Evolutionary conservation across 345 rosid species (phyloP), one percentile per base, ranked within the genome.

Genomic region (Litchi chinensis): DNA sequence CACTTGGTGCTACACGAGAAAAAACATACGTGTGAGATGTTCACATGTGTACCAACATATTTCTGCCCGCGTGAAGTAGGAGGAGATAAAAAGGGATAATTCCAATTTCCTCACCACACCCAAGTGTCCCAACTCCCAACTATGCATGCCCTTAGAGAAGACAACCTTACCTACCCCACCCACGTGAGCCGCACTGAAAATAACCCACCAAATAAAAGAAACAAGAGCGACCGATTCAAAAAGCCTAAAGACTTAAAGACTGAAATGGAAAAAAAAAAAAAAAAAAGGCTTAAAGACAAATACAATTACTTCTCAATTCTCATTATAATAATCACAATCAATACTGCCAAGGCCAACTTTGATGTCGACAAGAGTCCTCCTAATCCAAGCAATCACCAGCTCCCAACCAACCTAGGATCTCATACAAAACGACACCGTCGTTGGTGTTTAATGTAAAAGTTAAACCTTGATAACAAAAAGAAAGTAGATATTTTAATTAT

Each of bases 81-180:
- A 32, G 37, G 37, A 32, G 37, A 68, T 15, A 65, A 5, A n/a
- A 65, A 28, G 3, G 39, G 10, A 8, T 22, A 70, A 5, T 10
- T 43, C 56, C 15, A 28, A 21, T 10, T 8, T 16, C 15, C 59
- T 0, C 59, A 54, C 59, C 59, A 1, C 59, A 11, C 18, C 19
- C 15, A 6, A 71, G 26, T 59, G 64, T 73, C 66, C 28, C 44
- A 4, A n/a, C 44, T 40, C 54, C 43, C 68, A 68, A 56, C 32
- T 8, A 5, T 56, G 48, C 69, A 41, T 71, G 44, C 76, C 71
- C 77, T 7, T 4, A 2, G 26, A 24, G 22, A 46, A 67, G 71
- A 66, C 71, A 72, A 24, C 78, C 28, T 0, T 26, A 26, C 28
- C 77, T 76, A 65, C 87, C 86, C 86, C 83, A 84, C 87, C 86